phyloP scores from a whole-genome alignment of 2,329 filamentous ascomycete species.

The Harringtonia lauricola region DNA sequence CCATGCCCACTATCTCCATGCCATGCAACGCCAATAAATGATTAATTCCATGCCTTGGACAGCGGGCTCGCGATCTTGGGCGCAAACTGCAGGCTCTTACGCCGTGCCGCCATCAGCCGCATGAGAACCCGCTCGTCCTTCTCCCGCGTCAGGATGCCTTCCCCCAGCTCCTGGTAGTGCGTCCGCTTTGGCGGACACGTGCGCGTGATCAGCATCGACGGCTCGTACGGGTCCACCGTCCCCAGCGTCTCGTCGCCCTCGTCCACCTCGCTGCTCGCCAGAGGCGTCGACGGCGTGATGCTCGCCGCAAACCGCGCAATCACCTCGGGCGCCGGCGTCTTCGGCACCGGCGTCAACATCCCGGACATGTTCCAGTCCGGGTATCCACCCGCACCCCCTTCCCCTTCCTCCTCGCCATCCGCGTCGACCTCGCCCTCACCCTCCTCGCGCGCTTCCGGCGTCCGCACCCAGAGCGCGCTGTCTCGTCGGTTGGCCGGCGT shows the following conservation, averaged over 20 bases:
- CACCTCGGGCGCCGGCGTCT: constrained; percentile 45
- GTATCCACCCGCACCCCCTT: constrained; percentile 18
- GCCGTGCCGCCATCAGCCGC: constrained; percentile 57
- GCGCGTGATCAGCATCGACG: constrained; percentile 31
- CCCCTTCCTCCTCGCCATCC: constrained; percentile 15
- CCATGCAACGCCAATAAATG: too few species aligned
- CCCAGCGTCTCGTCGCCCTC: constrained; percentile 21
- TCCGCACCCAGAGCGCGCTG: constrained; percentile 43
- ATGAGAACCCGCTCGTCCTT: constrained; percentile 48
- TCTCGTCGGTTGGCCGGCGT: constrained; percentile 33
- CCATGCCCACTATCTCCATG: too few species aligned
- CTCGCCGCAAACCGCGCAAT: constrained; percentile 41
- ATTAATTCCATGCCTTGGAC: constrained; percentile 39
- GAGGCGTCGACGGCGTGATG: constrained; percentile 34
- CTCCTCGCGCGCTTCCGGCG: constrained; percentile 30
- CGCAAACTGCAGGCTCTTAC: constrained; percentile 69
- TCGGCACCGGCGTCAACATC: constrained; percentile 44
- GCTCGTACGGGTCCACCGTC: constrained; percentile 6
- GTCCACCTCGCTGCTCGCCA: constrained; percentile 18
- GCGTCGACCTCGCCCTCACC: constrained; percentile 16
- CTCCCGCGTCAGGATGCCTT: constrained; percentile 33
- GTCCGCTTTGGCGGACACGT: constrained; percentile 43
- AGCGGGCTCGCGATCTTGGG: constrained; percentile 66
- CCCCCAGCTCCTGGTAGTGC: constrained; percentile 26
- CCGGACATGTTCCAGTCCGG: constrained; percentile 21